Evolutionary conservation across 352 stramenopile genomes (phyloP).

Genomic region (Thalassiosira exigua): DNA sequence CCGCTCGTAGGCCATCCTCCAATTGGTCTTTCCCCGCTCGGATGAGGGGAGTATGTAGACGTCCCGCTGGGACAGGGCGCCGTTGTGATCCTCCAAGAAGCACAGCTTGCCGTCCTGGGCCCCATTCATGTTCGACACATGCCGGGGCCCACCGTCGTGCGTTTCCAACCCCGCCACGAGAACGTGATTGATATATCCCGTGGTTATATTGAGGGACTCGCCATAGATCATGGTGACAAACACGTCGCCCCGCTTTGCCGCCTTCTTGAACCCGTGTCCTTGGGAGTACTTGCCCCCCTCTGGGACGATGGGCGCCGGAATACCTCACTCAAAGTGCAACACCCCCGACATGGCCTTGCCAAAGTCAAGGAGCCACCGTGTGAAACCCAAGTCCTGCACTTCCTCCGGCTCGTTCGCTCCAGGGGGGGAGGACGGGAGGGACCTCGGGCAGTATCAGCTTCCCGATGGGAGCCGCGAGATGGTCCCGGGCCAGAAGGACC

Average conservation of each 20-base stretch:
- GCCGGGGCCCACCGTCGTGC: slow-evolving; percentile 50
- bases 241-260: slow-evolving; percentile 25
- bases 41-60: slow-evolving; percentile 56
- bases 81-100: slow-evolving; percentile 59
- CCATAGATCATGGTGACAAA: slow-evolving; percentile 63
- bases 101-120: slow-evolving; percentile 50
- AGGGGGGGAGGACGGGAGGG: slow-evolving; percentile 54
- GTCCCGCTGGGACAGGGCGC: slow-evolving; percentile 55
- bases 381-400: slow-evolving; percentile 43
- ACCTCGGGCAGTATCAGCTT: slow-evolving; percentile 51
- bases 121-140: slow-evolving; percentile 38
- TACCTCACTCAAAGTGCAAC: slow-evolving; percentile 52
- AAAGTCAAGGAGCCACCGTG: slow-evolving; percentile 66
- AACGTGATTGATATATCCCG: slow-evolving; percentile 56
- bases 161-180: slow-evolving; percentile 40
- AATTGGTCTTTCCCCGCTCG: slow-evolving; percentile 29
- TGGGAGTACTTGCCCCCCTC: slow-evolving; percentile 44
- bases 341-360: slow-evolving; percentile 59
- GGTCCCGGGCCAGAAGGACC: not conserved
- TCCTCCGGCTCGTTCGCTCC: slow-evolving; percentile 52
- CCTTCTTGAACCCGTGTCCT: slow-evolving; percentile 48
- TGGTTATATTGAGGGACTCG: slow-evolving; percentile 43
- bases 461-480: slow-evolving; percentile 53
- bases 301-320: slow-evolving; percentile 57
- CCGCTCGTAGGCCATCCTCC: slow-evolving; percentile 3